These are phyloP conservation scores for Hagleromyces aurorensis DNA, from an alignment of 805 yeast genomes.

Conservation along the genomic window DNA sequence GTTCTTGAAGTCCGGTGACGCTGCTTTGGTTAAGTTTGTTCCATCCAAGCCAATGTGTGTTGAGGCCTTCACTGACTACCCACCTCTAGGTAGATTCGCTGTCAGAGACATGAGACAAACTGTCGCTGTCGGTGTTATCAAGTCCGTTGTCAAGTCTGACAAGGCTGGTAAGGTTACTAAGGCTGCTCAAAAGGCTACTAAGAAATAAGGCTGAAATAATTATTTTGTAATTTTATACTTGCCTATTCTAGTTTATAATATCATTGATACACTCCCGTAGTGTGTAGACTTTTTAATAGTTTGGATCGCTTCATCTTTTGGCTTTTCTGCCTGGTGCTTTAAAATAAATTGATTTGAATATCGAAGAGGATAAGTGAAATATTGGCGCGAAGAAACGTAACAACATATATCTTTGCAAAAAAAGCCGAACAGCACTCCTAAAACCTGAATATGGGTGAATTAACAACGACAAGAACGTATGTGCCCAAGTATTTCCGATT, in stretches of 20 bases:
- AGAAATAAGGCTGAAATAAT: constrained; percentile 25
- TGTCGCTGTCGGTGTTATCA: constrained; percentile 99
- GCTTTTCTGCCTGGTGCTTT: too few species aligned
- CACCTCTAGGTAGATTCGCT: constrained; percentile 95
- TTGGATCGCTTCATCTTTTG: too few species aligned
- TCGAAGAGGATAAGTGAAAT: too few species aligned
- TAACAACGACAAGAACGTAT: not conserved
- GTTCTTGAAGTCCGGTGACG: constrained; percentile 93
- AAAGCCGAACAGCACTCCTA: too few species aligned
- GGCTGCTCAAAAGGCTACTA: constrained; percentile 56
- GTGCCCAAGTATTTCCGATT: not conserved
- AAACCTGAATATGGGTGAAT: too few species aligned
- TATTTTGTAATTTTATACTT: constrained; percentile 4
- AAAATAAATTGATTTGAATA: too few species aligned
- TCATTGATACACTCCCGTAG: too few species aligned
- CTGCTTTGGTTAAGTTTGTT: constrained; percentile 86
- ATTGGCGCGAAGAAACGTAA: too few species aligned
- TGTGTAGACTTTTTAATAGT: too few species aligned
- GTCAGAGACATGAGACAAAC: constrained; percentile 99
- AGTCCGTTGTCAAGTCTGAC: constrained; percentile 83
- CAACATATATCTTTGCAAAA: too few species aligned
- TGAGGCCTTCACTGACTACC: constrained; percentile 90
- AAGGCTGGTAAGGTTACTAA: constrained; percentile 92
- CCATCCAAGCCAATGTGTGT: constrained; percentile 91
- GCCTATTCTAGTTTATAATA: too few species aligned